phyloP scores from a whole-genome alignment of 306 rosid genomes.

The Inga laurina region DNA sequence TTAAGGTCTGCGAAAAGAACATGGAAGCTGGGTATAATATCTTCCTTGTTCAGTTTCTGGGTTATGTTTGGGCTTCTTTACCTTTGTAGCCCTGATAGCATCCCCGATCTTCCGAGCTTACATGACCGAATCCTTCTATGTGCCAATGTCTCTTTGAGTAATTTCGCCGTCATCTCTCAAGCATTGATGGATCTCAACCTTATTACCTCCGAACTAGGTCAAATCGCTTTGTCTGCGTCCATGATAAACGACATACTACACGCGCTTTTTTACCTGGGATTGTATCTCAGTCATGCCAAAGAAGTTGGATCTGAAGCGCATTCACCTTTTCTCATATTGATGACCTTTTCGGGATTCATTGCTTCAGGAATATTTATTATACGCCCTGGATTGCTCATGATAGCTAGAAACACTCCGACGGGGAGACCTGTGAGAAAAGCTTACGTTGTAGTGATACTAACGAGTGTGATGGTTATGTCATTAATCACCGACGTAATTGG shows the following conservation, averaged over 20 bases:
- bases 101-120: fast-evolving
- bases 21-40: constrained; percentile 33
- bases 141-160: background rate
- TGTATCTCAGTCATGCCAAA: background rate
- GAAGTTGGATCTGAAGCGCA: background rate
- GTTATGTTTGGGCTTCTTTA: background rate
- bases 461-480: constrained; percentile 7
- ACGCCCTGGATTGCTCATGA: background rate
- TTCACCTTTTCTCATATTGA: fast-evolving
- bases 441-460: constrained; percentile 18
- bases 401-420: constrained; percentile 13
- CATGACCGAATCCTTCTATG: background rate
- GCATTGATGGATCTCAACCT: constrained; percentile 33
- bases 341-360: background rate
- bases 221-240: constrained; percentile 44
- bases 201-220: constrained; percentile 37
- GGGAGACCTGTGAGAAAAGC: constrained; percentile 33
- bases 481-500: constrained; percentile 14
- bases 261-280: background rate
- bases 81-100: fast-evolving
- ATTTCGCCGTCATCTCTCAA: constrained; percentile 35
- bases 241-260: constrained; percentile 27
- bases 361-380: background rate
- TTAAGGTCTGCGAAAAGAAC: constrained; percentile 35
- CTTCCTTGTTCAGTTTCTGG: background rate